Evolutionary conservation across 2,329 filamentous ascomycete species (phyloP), one percentile per base, ranked within the genome.

Genomic region (Sarocladiaceae sp.): DNA sequence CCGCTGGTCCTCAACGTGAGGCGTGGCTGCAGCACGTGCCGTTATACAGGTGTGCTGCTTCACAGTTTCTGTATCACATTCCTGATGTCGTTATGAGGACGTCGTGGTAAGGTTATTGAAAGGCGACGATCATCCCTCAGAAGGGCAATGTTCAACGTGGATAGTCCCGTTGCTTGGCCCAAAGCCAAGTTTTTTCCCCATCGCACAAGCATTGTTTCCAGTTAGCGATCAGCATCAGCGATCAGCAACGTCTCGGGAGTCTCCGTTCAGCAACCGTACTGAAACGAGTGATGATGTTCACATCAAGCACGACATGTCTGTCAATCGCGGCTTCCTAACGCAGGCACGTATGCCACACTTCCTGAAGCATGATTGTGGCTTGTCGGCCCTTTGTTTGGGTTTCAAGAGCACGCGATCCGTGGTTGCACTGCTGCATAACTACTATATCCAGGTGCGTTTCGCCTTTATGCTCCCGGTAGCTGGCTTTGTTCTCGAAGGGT

Each of bases 101-200:
- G 9, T 9, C 31, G 6, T 15, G 11, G 16, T 9, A 15, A 10
- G n/a, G n/a, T n/a, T n/a, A n/a, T n/a, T n/a, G n/a, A n/a, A n/a
- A 9, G 9, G 13, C 23, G 37, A 20, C 37, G 37, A 41, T 41
- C 37, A 41, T 11, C 37, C 3, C 37, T 41, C 24, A 41, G 37
- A 41, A 41, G 3, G 23, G 37, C 15, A 41, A 41, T 41, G 37
- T 41, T 41, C 37, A 41, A 29, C 37, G 37, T 41, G 37, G 37
- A 29, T 41, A 41, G 37, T 41, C 37, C 37, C 37, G 37, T 41
- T 41, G 37, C 37, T 41, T 41, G 37, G 37, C 37, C 37, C 6
- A 41, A 41, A 41, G 37, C 37, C 37, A 41, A 41, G 37, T 41
- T 41, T n/a, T n/a, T 41, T 9, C 20, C 37, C 26, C 29, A 3